Base-by-base conservation (phyloP, 495 filamentous ascomycete species). In the Trichoderma reesei region DNA sequence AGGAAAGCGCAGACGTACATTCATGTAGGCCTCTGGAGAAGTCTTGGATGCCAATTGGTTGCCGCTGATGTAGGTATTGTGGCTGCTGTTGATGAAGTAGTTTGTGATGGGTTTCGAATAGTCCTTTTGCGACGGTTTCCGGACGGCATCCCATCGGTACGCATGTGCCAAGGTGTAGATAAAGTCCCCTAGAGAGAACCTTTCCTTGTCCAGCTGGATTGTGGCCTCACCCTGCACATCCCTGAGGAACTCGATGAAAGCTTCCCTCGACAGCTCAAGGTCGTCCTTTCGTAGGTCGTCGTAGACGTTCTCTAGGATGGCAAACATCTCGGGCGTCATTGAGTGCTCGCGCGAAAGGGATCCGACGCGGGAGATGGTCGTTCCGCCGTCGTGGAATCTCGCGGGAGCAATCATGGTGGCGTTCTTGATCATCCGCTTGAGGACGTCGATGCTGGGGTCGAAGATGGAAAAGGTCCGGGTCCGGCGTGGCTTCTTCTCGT, bases 51-150 rank as follows among this genome's bases (percentile, higher is more conserved):
- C 88, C 9, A 95, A 78, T 73, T 97, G 93, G 68, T 96, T 91
- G 0, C 93, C 94, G 0, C 87, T 88, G 66, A 98, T 79, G 70
- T 97, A 98, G 0, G 93, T 97, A 46, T 77, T 77, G 74, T 96
- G 91, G 67, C 90, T 93, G 64, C 86, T 90, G 59, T 86, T 93
- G 67, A 98, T 90, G 71, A 90, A 97, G 76, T 97, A 98, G 67
- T 91, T 89, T 66, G 86, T 89, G 48, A 97, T 80, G 14, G 91
- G 90, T 37, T 73, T 73, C 1, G 74, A 72, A 18, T 71, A 56
- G 65, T 79, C 74, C 11, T 73, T 72, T 3, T 68, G 67, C 42
- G 68, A 71, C 18, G 71, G 67, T 9, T 73, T 71, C 60, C 70
- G 74, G 76, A 1, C 73, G 71, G 36, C 14, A 74, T 71, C 60